These are phyloP conservation scores for Coemansia reversa DNA, from an alignment of 192 early-diverging fungal species.

Conservation along the genomic window DNA sequence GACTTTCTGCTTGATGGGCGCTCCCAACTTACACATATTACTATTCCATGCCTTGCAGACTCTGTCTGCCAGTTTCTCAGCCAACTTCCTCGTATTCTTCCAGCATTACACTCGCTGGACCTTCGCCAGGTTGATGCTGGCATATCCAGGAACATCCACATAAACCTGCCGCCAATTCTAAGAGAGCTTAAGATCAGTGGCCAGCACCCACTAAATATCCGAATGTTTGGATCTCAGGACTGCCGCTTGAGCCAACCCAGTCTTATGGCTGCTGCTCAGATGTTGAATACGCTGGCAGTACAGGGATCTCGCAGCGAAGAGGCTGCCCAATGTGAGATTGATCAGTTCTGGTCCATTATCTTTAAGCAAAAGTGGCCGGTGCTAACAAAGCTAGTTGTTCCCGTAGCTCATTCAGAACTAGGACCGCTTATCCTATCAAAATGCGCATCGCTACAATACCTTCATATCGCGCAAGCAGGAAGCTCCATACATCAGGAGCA, in stretches of 20 bases:
- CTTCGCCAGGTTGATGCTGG: slow-evolving; percentile 42
- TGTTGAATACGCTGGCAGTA: slow-evolving; percentile 18
- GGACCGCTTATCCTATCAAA: slow-evolving; percentile 18
- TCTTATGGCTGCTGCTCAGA: slow-evolving; percentile 1
- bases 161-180: slow-evolving; percentile 22
- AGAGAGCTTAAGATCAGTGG: slow-evolving; percentile 23
- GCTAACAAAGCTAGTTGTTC: slow-evolving; percentile 22
- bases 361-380: slow-evolving; percentile 18
- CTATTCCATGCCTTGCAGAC: slow-evolving; percentile 40
- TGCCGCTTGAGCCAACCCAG: neutral
- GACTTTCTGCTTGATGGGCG: slow-evolving; percentile 11
- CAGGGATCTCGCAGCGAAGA: slow-evolving; percentile 36
- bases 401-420: slow-evolving; percentile 31
- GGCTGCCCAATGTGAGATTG: slow-evolving; percentile 28
- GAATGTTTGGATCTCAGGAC: slow-evolving; percentile 24
- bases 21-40: slow-evolving; percentile 34
- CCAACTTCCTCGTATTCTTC: slow-evolving; percentile 20
- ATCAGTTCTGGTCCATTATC: slow-evolving; percentile 27
- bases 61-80: slow-evolving; percentile 26
- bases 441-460: slow-evolving; percentile 19
- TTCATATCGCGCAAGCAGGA: slow-evolving; percentile 30
- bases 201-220: slow-evolving; percentile 36
- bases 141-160: slow-evolving; percentile 17
- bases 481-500: slow-evolving; percentile 24
- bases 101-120: slow-evolving; percentile 25